Percentiles rank a stretch among this genome's conserved stretches.
Conservation (phyloP, 2,329 filamentous ascomycete genomes). For the Colletotrichum spinosum region DNA sequence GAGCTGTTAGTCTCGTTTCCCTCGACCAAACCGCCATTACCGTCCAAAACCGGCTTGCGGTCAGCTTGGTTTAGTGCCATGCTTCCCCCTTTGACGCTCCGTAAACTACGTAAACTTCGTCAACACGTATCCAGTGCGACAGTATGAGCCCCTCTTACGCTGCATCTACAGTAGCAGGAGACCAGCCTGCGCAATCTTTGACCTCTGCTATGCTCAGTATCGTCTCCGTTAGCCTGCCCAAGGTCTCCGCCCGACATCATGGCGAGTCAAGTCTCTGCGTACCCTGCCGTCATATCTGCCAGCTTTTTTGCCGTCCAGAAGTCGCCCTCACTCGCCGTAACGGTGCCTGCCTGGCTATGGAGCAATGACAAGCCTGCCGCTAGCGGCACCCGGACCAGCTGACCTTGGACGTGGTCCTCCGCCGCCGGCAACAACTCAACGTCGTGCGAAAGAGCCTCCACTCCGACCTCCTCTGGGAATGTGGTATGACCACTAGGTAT, state of each 20-base stretch:
- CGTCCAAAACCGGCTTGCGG: not conserved
- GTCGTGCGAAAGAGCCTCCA: slow-evolving; percentile 27
- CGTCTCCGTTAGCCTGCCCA: slow-evolving; percentile 25
- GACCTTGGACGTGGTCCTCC: slow-evolving; percentile 6
- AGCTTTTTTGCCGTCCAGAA: no score
- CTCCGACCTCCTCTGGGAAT: not conserved
- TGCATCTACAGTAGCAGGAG: slow-evolving; percentile 4
- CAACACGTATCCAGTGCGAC: no score
- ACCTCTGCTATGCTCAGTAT: not conserved
- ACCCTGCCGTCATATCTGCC: slow-evolving; percentile 19
- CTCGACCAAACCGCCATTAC: slow-evolving; percentile 14
- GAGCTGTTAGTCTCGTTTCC: not conserved
- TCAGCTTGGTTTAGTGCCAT: slow-evolving; percentile 17
- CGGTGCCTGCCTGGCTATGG: slow-evolving; percentile 18
- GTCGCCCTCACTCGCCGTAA: slow-evolving; percentile 25
- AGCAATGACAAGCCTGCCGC: slow-evolving; percentile 19
- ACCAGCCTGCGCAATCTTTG: slow-evolving; percentile 18
- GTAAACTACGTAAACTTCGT: slow-evolving; percentile 6
- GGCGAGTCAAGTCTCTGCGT: slow-evolving; percentile 21
- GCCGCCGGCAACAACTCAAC: slow-evolving; percentile 10
- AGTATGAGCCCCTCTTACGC: not conserved
- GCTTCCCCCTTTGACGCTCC: slow-evolving; percentile 1
- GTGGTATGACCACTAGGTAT: no score
- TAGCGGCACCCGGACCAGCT: slow-evolving; percentile 15
- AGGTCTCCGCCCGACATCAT: slow-evolving; percentile 17